Percentiles rank a stretch among this genome's conserved stretches.
Conservation (phyloP, 1,284 basidiomycete species). For the Trametes pubescens region DNA sequence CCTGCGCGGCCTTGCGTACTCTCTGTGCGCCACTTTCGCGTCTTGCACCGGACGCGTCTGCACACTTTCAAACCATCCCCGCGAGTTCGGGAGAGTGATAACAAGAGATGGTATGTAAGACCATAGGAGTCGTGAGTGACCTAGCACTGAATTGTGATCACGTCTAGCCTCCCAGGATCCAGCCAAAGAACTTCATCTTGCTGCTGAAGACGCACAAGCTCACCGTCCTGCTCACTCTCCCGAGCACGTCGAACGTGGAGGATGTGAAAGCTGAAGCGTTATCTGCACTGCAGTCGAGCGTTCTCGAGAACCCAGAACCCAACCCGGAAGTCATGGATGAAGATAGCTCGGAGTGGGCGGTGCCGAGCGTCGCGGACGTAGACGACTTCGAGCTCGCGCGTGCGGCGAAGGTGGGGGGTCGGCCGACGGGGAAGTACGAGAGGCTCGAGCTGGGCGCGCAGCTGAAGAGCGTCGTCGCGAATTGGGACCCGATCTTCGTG, state of each 20-base stretch:
- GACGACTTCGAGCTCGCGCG: constrained; percentile 74
- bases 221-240: constrained; percentile 65
- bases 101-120: background rate
- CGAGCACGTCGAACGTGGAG: constrained; percentile 60
- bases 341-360: constrained; percentile 37
- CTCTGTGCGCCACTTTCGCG: constrained; percentile 17
- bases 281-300: constrained; percentile 62
- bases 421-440: constrained; percentile 59
- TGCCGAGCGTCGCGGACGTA: constrained; percentile 53
- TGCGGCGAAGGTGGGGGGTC: constrained; percentile 58
- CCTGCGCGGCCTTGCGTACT: constrained; percentile 4
- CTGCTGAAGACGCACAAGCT: constrained; percentile 75
- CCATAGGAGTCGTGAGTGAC: background rate
- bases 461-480: constrained; percentile 59
- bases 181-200: constrained; percentile 68
- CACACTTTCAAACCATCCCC: background rate
- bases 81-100: background rate
- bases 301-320: constrained; percentile 38
- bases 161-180: constrained; percentile 44
- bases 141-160: background rate
- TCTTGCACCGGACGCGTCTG: constrained; percentile 1
- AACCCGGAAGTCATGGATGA: constrained; percentile 43
- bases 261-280: constrained; percentile 69
- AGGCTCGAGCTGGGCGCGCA: constrained; percentile 52
- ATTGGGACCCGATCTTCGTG: constrained; percentile 73